Conservation (phyloP, 371 early-diverging fungal genomes). For the Mortierella sp. region DNA sequence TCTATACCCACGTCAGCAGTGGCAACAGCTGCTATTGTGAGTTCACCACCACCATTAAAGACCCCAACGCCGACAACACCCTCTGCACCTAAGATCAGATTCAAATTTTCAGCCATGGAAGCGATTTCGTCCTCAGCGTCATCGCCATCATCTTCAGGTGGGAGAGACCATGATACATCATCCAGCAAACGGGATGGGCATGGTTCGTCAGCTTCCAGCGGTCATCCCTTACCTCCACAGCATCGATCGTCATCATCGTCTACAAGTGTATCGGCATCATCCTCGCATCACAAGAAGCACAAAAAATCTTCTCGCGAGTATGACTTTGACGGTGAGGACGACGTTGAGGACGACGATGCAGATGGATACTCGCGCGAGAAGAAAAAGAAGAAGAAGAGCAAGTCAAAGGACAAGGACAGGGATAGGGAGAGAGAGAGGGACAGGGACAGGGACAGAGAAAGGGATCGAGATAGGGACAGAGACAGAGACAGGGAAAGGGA, state of each 20-base stretch:
- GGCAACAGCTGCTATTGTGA: neutral
- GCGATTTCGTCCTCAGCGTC: conserved; percentile 9
- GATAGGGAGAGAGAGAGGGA: conserved; percentile 8
- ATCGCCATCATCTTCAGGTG: conserved; percentile 13
- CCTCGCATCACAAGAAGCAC: conserved; percentile 44
- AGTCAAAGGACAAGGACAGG: conserved; percentile 46
- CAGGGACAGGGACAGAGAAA: too few relatives aligned
- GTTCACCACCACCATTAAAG: neutral
- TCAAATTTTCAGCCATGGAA: conserved; percentile 49
- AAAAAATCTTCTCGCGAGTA: conserved; percentile 44
- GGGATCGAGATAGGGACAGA: conserved; percentile 12
- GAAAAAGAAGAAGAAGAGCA: conserved; percentile 55
- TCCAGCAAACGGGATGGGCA: conserved; percentile 34
- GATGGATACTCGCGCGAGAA: conserved; percentile 36
- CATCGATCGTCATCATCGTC: conserved; percentile 33
- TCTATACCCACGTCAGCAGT: conserved; percentile 7
- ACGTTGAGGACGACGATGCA: conserved; percentile 27
- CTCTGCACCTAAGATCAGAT: conserved; percentile 48
- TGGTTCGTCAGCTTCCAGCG: conserved; percentile 15
- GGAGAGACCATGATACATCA: conserved; percentile 14
- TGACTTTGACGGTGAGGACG: conserved; percentile 34
- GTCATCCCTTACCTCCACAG: conserved; percentile 13
- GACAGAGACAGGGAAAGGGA: conserved; percentile 22
- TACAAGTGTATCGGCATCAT: conserved; percentile 9
- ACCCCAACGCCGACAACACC: conserved; percentile 16